These are phyloP conservation scores for Bondarzewia mesenterica DNA, from an alignment of 1,284 basidiomycete genomes.

Conservation along the genomic window DNA sequence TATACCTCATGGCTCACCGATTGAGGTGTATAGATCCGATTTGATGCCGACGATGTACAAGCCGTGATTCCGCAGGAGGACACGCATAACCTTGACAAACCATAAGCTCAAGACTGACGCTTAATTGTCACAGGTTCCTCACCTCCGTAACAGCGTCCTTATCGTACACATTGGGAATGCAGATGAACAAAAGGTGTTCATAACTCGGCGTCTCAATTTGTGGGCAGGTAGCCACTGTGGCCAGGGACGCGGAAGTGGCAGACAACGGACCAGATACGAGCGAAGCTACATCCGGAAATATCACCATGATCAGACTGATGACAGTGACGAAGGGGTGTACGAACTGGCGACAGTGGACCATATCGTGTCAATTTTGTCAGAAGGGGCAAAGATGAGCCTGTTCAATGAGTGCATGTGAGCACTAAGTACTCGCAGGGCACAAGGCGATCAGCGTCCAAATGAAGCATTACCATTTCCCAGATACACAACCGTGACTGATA, in stretches of 20 bases:
- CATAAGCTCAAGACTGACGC: background rate
- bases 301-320: background rate
- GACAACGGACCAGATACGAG: conserved; percentile 53
- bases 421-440: background rate
- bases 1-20: conserved; percentile 33
- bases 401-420: background rate
- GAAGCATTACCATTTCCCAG: conserved; percentile 54
- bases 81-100: conserved; percentile 49
- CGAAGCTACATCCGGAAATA: conserved; percentile 34
- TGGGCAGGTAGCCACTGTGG: conserved; percentile 61
- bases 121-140: conserved; percentile 8
- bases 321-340: conserved; percentile 3
- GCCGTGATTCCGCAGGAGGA: conserved; percentile 56
- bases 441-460: background rate
- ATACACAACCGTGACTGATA: conserved; percentile 38
- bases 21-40: conserved; percentile 56
- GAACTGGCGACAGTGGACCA: conserved; percentile 53
- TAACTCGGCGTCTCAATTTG: conserved; percentile 36
- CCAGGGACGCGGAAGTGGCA: conserved; percentile 39
- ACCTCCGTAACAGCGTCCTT: conserved; percentile 49
- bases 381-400: conserved; percentile 56
- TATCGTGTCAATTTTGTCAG: conserved; percentile 52
- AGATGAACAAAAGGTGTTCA: conserved; percentile 63
- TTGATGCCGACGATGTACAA: conserved; percentile 60
- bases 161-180: conserved; percentile 63